Base-by-base conservation (phyloP, 805 yeast genomes). In the Limtongozyma cylindracea region DNA sequence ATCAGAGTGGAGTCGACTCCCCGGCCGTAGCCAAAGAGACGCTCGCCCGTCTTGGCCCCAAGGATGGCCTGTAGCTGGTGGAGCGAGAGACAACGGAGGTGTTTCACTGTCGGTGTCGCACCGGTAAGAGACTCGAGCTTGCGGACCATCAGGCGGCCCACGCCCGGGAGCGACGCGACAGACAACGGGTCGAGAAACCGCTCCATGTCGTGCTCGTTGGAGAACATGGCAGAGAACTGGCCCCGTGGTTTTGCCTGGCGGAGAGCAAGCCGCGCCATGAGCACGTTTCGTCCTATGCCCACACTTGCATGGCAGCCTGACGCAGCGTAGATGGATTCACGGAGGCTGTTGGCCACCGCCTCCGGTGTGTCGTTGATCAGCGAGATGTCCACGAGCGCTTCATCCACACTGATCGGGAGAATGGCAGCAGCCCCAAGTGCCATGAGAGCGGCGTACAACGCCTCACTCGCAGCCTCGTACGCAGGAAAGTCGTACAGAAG, bases 341-440 rank as follows among this genome's bases (percentile, higher is more conserved):
- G 43, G 8, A 66, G 47, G 4, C 37, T 26, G 10, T 18, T 4
- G 3, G 13, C 13, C 5, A 22, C 8, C 2, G 6, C 25, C 19
- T 2, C 22, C 22, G 3, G 22, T 5, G 5, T 17, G 5, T 31
- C 31, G 12, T 39, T 37, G 17, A 37, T 29, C 2, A 43, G 13
- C 0, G 68, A 45, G 2, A 70, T 52, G 32, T 77, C 91, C 7
- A 77, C 37, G n/a, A 88, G 45, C 0, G 80, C 93, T 37, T 88
- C 98, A 40, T 88, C 96, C 3, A 88, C 67, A 28, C 91, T 78
- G 1, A 88, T 76, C 0, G 96, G 96, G 15, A 67, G 52, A 2
- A 80, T 48, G 6, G 41, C 29, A 28, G 50, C 60, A 21, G 67
- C 53, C 10, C 52, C 47, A 0, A 47, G 36, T 0, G 46, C 39